Base-by-base conservation (phyloP, 1,139 yeast species). In the Debaryomycetaceae sp. region DNA sequence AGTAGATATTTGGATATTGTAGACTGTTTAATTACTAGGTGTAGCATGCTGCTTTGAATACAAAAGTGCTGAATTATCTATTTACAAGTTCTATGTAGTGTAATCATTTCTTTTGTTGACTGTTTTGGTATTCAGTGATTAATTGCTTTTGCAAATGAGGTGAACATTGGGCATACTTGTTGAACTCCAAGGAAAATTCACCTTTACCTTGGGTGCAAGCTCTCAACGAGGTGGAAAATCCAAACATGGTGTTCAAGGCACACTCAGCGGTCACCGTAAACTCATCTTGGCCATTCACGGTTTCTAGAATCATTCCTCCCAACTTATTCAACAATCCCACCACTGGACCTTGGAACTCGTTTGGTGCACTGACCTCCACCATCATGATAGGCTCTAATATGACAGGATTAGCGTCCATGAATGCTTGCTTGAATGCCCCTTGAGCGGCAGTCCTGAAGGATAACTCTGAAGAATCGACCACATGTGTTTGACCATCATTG, bases 201-300 rank as follows among this genome's bases (percentile, higher is more conserved):
- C 99, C 99, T 68, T 95, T 95, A 68, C 99, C 99, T 70, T 95
- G 99, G 23, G 99, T 93, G 50, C 88, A 85, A 35, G 99, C 98
- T 75, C 99, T 86, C 64, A 95, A 78, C 24, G 89, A 83, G 11
- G 98, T 88, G 9, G 98, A 96, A 66, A 93, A 89, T 22, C 99
- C 99, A 65, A 95, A 95, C 90, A 95, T 83, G 49, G 89, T 80
- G 74, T 90, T 90, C 68, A 95, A 81, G 11, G 99, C 86, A 72
- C 98, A 91, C 66, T 93, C 98, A 33, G 98, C 96, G 47, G 81
- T 81, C 49, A 93, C 83, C 11, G 96, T 88, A 70, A 95, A 93
- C 65, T 95, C 99, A 56, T 95, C 99, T 45, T 86, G 84, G 33
- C 93, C 95, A 62, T 91, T 89, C 57, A 88, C 97, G 20, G 98